phyloP scores from a whole-genome alignment of 2,329 filamentous ascomycete species.

The Myriangium duriaei region DNA sequence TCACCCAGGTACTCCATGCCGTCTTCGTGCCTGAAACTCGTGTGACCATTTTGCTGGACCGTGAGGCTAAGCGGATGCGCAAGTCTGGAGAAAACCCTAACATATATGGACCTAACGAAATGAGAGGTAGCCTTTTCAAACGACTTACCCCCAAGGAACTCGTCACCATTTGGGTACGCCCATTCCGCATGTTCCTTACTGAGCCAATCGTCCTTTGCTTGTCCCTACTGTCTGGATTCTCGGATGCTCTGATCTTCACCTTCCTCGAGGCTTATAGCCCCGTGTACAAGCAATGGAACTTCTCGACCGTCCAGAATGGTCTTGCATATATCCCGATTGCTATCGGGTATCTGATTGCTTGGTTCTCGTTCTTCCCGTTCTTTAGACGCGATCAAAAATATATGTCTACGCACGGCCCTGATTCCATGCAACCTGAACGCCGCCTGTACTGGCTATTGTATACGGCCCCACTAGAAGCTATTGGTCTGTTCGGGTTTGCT shows the following conservation, averaged over 20 bases:
- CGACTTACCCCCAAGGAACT: slow-evolving; percentile 29
- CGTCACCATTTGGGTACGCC: slow-evolving; percentile 42
- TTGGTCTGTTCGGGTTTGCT: slow-evolving; percentile 57
- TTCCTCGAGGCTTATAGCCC: slow-evolving; percentile 57
- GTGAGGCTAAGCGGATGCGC: slow-evolving; percentile 58
- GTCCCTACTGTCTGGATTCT: slow-evolving; percentile 57
- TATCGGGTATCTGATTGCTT: slow-evolving; percentile 49
- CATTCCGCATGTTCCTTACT: slow-evolving; percentile 59
- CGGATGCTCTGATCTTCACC: slow-evolving; percentile 62
- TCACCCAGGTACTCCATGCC: slow-evolving; percentile 54
- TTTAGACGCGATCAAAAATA: slow-evolving; percentile 43
- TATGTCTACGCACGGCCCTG: slow-evolving; percentile 32
- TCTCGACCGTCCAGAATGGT: slow-evolving; percentile 42
- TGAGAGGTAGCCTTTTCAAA: slow-evolving; percentile 28
- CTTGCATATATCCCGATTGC: slow-evolving; percentile 52
- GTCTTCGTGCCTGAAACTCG: slow-evolving; percentile 64
- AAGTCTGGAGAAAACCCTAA: slow-evolving; percentile 45
- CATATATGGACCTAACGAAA: slow-evolving; percentile 60
- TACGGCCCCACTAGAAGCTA: slow-evolving; percentile 33
- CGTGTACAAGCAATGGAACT: slow-evolving; percentile 54
- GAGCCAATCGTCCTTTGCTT: slow-evolving; percentile 59
- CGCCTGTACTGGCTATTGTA: slow-evolving; percentile 53
- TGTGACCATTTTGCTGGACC: slow-evolving; percentile 61
- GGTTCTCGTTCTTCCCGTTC: slow-evolving; percentile 44
- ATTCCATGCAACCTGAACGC: slow-evolving; percentile 46